phyloP scores from a whole-genome alignment of 345 rosid genomes.

The Boechera divaricarpa region DNA sequence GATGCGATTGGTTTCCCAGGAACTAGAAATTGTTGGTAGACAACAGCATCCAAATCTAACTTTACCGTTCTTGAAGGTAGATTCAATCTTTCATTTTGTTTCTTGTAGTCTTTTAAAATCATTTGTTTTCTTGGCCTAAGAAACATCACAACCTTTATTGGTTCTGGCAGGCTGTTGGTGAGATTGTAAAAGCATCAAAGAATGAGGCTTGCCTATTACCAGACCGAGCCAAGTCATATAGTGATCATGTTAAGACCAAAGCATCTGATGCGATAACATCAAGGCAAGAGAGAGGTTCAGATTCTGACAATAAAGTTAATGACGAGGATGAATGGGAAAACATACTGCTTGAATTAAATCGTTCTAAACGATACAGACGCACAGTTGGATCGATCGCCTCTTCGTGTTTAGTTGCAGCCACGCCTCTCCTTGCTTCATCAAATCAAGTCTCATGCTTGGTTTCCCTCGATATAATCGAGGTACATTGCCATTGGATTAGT shows the following conservation, averaged over 20 bases:
- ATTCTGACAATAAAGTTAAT: constrained; percentile 29
- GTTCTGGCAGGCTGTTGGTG: constrained; percentile 70
- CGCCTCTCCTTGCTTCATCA: constrained; percentile 77
- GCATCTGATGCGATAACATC: constrained; percentile 48
- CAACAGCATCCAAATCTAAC: constrained; percentile 91
- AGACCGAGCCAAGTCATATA: constrained; percentile 54
- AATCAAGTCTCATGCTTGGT: constrained; percentile 73
- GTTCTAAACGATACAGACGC: constrained; percentile 76
- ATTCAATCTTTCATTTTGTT: constrained; percentile 20
- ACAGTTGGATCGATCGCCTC: constrained; percentile 80
- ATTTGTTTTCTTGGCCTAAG: constrained; percentile 6
- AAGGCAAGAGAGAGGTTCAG: constrained; percentile 42
- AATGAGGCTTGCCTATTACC: constrained; percentile 72
- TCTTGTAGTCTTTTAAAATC: neutral
- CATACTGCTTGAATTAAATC: constrained; percentile 62
- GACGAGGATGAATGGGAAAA: constrained; percentile 67
- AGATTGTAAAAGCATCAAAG: constrained; percentile 77
- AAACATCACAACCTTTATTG: neutral
- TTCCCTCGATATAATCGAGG: constrained; percentile 85
- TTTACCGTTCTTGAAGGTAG: constrained; percentile 83
- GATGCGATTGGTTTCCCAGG: constrained; percentile 83
- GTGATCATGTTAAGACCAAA: constrained; percentile 53
- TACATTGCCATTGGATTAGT: constrained; percentile 32
- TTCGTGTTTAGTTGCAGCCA: constrained; percentile 76
- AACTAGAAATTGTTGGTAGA: constrained; percentile 92